phyloP scores from a whole-genome alignment of 2,329 filamentous ascomycete genomes.

The Clonostachys rosea region DNA sequence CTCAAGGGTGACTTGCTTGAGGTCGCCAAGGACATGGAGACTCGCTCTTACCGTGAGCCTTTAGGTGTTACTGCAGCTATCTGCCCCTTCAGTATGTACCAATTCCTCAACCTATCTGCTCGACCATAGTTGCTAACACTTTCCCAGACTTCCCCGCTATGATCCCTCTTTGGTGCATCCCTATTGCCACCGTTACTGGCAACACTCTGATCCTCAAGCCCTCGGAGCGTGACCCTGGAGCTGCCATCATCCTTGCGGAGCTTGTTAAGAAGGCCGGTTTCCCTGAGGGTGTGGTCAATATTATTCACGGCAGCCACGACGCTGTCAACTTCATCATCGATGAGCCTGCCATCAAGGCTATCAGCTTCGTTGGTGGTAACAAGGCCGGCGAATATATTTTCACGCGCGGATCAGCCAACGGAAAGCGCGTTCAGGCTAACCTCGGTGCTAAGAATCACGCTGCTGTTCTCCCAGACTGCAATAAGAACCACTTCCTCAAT shows the following conservation, averaged over 20 bases:
- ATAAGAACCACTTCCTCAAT: constrained; percentile 77
- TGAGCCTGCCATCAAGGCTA: constrained; percentile 72
- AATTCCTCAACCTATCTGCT: too few species aligned
- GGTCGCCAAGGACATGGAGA: constrained; percentile 83
- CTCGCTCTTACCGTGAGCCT: constrained; percentile 69
- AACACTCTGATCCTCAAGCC: constrained; percentile 78
- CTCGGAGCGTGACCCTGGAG: constrained; percentile 73
- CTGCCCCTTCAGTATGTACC: constrained; percentile 60
- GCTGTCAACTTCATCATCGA: constrained; percentile 79
- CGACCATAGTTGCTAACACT: too few species aligned
- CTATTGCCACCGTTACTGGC: constrained; percentile 71
- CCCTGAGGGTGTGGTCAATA: constrained; percentile 70
- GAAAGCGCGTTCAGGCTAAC: constrained; percentile 79
- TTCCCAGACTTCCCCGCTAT: constrained; percentile 71
- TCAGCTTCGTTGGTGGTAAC: constrained; percentile 77
- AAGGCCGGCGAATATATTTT: constrained; percentile 82
- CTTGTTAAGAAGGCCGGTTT: constrained; percentile 71
- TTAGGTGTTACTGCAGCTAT: constrained; percentile 73
- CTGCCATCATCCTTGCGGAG: constrained; percentile 75
- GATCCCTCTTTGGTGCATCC: constrained; percentile 81
- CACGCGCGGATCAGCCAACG: constrained; percentile 66
- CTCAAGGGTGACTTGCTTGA: constrained; percentile 72
- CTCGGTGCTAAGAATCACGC: constrained; percentile 82
- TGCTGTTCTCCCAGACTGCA: constrained; percentile 71
- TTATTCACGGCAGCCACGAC: constrained; percentile 69